Percentiles rank a stretch among this genome's conserved stretches.
phyloP scores from a whole-genome alignment of 441 rosid genomes.

The Eutrema salsugineum region DNA sequence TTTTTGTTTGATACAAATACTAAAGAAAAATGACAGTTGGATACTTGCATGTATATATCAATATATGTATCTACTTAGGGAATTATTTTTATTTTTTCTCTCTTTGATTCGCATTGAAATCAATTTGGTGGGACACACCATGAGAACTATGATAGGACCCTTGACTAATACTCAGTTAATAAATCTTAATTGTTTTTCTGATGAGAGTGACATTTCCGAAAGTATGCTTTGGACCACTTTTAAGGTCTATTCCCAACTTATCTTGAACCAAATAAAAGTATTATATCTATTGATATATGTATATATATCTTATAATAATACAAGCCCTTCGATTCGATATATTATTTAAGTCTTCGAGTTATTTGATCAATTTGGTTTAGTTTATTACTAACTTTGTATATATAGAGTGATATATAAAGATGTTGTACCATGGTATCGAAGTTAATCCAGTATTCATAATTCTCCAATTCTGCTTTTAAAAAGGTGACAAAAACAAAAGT shows the following conservation, averaged over 20 bases:
- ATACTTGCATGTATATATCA: neutral
- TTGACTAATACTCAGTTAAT: constrained; percentile 28
- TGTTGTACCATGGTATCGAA: neutral
- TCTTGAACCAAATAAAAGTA: constrained; percentile 22
- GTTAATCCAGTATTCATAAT: neutral
- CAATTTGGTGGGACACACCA: constrained; percentile 29
- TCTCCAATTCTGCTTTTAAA: neutral
- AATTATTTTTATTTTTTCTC: neutral
- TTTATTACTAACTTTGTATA: neutral
- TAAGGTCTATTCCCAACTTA: constrained; percentile 32
- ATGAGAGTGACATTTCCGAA: constrained; percentile 35
- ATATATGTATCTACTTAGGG: neutral
- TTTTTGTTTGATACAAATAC: neutral
- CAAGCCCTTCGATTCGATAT: neutral
- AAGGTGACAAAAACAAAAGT: neutral
- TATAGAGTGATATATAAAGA: neutral
- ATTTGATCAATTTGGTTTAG: neutral
- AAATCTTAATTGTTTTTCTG: constrained; percentile 20
- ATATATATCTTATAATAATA: neutral
- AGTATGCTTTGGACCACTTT: constrained; percentile 38
- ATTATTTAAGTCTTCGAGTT: neutral
- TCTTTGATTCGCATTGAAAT: constrained; percentile 20
- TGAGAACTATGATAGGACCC: constrained; percentile 30
- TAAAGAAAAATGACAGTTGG: constrained; percentile 2
- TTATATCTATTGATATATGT: constrained; percentile 6